A percentile compares a stretch with the other conserved stretches of the same genome.
These are phyloP conservation scores for Posidonia australis DNA, from an alignment of 106 monocot species.

Conservation along the genomic window DNA sequence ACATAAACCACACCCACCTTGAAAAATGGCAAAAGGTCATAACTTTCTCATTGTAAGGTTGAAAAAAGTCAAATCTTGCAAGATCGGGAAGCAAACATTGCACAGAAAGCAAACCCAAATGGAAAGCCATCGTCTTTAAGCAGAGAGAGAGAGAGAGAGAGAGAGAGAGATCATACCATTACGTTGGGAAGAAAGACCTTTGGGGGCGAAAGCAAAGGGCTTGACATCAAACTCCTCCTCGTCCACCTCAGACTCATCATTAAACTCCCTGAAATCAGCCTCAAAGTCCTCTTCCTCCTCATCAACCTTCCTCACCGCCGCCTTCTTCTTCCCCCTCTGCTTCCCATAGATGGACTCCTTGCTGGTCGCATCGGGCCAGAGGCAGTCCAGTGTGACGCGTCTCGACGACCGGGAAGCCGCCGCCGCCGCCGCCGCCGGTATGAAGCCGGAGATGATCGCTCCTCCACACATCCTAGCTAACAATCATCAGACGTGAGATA, in stretches of 20 bases:
- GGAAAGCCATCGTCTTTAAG: background rate
- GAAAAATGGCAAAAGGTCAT: no score
- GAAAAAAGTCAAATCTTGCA: no score
- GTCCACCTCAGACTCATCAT: conserved; percentile 23
- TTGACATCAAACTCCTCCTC: conserved; percentile 20
- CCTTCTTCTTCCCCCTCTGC: conserved; percentile 4
- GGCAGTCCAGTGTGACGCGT: conserved; percentile 18
- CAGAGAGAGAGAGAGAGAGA: background rate
- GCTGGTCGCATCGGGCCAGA: conserved; percentile 26
- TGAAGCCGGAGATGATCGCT: conserved; percentile 39
- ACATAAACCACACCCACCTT: no score
- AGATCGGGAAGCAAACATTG: no score
- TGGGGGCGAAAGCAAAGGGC: conserved; percentile 11
- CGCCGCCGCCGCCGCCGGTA: conserved; percentile 18
- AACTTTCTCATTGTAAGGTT: no score
- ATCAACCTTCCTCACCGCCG: background rate
- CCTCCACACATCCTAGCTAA: conserved; percentile 42
- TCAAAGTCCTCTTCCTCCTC: conserved; percentile 28
- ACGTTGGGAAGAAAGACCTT: background rate
- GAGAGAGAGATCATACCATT: no score
- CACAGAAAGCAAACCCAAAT: background rate
- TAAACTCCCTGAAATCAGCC: conserved; percentile 46
- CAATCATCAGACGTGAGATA: background rate
- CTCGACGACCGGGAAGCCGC: conserved; percentile 4
- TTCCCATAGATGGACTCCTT: background rate